These are phyloP conservation scores for Fusarium verticillioides DNA, from an alignment of 2,329 filamentous ascomycete species.

Conservation along the genomic window DNA sequence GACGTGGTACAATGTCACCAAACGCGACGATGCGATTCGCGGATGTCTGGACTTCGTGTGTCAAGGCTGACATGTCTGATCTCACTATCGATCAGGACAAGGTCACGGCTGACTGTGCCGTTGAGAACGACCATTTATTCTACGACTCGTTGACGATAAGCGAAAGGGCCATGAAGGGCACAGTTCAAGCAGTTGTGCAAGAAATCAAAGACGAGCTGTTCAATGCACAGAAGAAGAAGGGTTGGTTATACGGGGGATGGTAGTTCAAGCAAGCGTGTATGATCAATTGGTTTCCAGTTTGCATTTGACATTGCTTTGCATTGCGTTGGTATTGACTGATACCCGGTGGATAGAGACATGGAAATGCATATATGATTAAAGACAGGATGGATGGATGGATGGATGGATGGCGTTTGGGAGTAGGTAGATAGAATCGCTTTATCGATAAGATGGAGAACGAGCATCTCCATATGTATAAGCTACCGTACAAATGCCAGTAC, in stretches of 20 bases:
- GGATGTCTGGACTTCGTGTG: conserved; percentile 58
- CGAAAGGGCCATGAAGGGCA: conserved; percentile 46
- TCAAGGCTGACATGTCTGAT: conserved; percentile 38
- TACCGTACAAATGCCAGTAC: background rate
- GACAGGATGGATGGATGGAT: background rate
- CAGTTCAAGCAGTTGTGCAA: conserved; percentile 31
- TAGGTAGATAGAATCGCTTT: background rate
- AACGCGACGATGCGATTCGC: conserved; percentile 52
- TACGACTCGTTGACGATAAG: conserved; percentile 61
- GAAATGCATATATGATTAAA: conserved; percentile 13
- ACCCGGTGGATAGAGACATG: conserved; percentile 6
- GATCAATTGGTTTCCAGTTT: background rate
- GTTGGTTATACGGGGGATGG: conserved; percentile 35
- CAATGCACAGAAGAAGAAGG: conserved; percentile 10
- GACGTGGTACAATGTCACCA: conserved; percentile 52
- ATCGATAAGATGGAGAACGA: background rate
- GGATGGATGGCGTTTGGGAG: conserved; percentile 26
- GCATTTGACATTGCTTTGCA: background rate
- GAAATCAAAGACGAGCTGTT: conserved; percentile 43
- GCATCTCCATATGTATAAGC: background rate
- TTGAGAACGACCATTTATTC: conserved; percentile 62
- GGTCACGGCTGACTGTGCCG: conserved; percentile 49
- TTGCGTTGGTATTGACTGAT: conserved; percentile 18
- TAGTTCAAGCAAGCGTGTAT: background rate
- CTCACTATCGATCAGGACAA: conserved; percentile 22